Conservation (phyloP, 2,329 filamentous ascomycete species). For the Diaporthe caulivora region DNA sequence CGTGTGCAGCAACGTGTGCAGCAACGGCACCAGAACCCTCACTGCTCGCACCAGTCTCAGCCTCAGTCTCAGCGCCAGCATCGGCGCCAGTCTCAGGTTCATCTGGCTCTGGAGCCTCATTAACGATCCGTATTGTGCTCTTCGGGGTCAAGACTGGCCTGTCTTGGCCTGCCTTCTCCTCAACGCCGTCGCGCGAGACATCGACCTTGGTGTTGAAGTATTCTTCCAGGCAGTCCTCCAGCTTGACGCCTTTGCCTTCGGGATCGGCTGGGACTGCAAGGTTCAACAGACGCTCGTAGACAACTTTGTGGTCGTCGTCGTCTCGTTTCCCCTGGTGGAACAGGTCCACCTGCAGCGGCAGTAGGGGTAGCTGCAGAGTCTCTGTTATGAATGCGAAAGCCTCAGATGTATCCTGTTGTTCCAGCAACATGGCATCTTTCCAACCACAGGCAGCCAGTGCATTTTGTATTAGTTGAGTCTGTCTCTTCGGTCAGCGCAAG, state of each 20-base stretch:
- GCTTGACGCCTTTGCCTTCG: conserved; percentile 77
- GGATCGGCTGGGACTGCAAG: conserved; percentile 86
- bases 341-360: conserved; percentile 93
- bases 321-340: conserved; percentile 88
- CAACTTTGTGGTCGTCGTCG: conserved; percentile 91
- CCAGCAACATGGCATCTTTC: conserved; percentile 80
- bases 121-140: conserved; percentile 51
- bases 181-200: conserved; percentile 79
- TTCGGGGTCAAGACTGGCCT: conserved; percentile 45
- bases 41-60: conserved; percentile 38
- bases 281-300: conserved; percentile 91
- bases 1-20: background rate
- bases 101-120: conserved; percentile 37
- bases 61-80: conserved; percentile 37
- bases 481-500: conserved; percentile 44
- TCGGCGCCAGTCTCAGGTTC: conserved; percentile 20
- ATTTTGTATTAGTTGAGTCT: conserved; percentile 88
- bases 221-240: conserved; percentile 92
- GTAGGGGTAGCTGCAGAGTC: conserved; percentile 85
- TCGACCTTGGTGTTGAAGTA: conserved; percentile 97
- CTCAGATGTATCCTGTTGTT: conserved; percentile 95
- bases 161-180: conserved; percentile 60
- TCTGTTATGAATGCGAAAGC: conserved; percentile 96
- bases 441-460: conserved; percentile 88
- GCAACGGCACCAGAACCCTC: conserved; percentile 31